A percentile compares a stretch with the other conserved stretches of the same genome.
Conservation (phyloP, 169 alveolate genomes). For the Plasmodium cynomolgi region DNA sequence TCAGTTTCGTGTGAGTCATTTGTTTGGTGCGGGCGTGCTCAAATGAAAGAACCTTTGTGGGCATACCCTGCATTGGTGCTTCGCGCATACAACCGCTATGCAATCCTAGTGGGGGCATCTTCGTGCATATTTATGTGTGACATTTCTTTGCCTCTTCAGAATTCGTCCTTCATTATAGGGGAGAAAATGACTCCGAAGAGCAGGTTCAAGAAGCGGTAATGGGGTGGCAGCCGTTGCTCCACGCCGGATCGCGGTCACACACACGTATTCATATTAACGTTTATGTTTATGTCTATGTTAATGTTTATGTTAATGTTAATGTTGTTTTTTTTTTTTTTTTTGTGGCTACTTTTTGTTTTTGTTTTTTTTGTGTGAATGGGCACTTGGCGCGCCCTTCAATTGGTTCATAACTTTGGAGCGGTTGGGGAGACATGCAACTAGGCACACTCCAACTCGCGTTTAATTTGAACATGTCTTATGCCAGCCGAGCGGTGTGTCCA, state of each 20-base stretch:
- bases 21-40: not conserved
- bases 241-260: not conserved
- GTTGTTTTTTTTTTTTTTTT: not conserved
- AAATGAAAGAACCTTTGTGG: not conserved
- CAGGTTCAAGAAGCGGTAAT: conserved; percentile 39
- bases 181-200: conserved; percentile 42
- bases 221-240: not conserved
- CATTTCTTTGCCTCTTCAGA: conserved; percentile 6
- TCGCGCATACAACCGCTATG: not conserved
- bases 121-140: not conserved
- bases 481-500: not conserved
- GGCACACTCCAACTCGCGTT: not conserved
- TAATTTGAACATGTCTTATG: not conserved
- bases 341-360: not conserved
- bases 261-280: not conserved
- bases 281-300: not conserved
- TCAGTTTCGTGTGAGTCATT: not conserved
- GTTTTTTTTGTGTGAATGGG: not conserved
- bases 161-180: conserved; percentile 66
- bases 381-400: not conserved
- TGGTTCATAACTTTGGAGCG: not conserved
- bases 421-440: not conserved
- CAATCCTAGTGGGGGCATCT: not conserved
- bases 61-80: not conserved
- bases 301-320: too few species aligned